Conservation (phyloP, 495 filamentous ascomycete genomes). For the Aspergillus saccharolyticus region DNA sequence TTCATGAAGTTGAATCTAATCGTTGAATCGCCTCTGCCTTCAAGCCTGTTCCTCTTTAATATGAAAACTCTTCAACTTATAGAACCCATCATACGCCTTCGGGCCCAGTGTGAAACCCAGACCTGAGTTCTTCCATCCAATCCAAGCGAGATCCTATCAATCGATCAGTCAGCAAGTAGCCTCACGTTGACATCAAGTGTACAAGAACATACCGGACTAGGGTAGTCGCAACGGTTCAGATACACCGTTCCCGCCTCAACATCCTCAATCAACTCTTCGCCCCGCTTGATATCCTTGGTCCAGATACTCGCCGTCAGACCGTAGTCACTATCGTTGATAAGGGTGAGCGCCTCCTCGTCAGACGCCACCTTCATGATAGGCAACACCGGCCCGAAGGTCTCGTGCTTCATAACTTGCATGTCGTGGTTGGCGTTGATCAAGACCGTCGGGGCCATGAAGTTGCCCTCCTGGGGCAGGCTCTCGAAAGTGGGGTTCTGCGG, state of each 20-base stretch:
- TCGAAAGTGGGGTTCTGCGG: conserved; percentile 73
- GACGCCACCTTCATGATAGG: conserved; percentile 85
- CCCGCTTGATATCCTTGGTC: conserved; percentile 81
- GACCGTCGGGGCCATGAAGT: conserved; percentile 81
- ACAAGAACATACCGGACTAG: conserved; percentile 68
- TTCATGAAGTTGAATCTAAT: conserved; percentile 3
- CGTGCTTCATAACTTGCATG: conserved; percentile 90
- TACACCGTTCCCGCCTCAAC: conserved; percentile 96
- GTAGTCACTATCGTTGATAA: conserved; percentile 96
- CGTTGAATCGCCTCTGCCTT: not conserved
- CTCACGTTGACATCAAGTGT: not conserved
- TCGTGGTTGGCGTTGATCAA: conserved; percentile 74
- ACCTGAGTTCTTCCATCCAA: conserved; percentile 95
- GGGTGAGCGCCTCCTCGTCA: conserved; percentile 72
- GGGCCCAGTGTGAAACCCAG: conserved; percentile 83
- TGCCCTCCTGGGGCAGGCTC: conserved; percentile 63
- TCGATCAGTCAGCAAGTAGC: conserved; percentile 12
- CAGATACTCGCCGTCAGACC: conserved; percentile 96
- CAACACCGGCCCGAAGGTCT: conserved; percentile 94
- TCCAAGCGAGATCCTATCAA: conserved; percentile 89
- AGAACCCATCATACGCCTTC: conserved; percentile 91
- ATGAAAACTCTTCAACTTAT: conserved; percentile 94
- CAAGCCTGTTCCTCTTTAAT: conserved; percentile 57
- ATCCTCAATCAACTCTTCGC: conserved; percentile 69
- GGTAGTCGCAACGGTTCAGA: conserved; percentile 91